Base-by-base conservation (phyloP, 352 stramenopile genomes). In the Lagenidium giganteum region DNA sequence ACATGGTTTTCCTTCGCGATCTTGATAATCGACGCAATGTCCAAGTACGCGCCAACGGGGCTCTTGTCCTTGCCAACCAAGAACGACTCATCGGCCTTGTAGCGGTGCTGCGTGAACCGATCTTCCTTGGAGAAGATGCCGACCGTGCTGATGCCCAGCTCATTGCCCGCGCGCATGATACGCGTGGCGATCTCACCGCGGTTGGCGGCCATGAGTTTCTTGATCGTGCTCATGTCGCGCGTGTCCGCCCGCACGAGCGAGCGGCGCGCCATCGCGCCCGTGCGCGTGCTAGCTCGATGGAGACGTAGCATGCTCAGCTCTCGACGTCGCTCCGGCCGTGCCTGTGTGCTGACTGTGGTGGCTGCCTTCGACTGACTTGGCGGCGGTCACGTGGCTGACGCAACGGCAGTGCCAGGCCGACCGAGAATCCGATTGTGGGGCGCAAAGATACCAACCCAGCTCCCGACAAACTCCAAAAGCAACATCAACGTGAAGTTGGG, bases 131-230 rank as follows among this genome's bases (percentile, higher is more conserved):
- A 84, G 69, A 93, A 96, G 49, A 97, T 84, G 27, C 70, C 89
- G 22, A 96, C 89, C 13, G 93, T 98, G 41, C 73, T 67, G 40
- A 97, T 82, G 31, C 86, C 92, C 29, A 98, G 74, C 63, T 98
- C 95, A 42, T 95, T 96, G 5, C 75, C 79, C 1, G 95, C 93
- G 38, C 96, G 83, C 73, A 97, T 96, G 54, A 99, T 98, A 17
- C 96, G 84, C 30, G 94, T 96, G 8, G 96, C 95, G 68, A 99
- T 98, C 67, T 99, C 96, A 25, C 96, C 96, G 24, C 96, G 91
- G 77, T 99, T 99, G 25, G 95, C 95, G 8, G 93, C 93, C 80
- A 99, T 84, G 34, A 99, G 61, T 62, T 98, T 99, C 42, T 93
- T 93, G 70, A 98, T 91, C 28, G 66, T 81, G 59, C 70, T 77